Percentiles rank a stretch among this genome's conserved stretches.
Conservation (phyloP, 2,329 filamentous ascomycete genomes). For the Cyclaneusma minus region DNA sequence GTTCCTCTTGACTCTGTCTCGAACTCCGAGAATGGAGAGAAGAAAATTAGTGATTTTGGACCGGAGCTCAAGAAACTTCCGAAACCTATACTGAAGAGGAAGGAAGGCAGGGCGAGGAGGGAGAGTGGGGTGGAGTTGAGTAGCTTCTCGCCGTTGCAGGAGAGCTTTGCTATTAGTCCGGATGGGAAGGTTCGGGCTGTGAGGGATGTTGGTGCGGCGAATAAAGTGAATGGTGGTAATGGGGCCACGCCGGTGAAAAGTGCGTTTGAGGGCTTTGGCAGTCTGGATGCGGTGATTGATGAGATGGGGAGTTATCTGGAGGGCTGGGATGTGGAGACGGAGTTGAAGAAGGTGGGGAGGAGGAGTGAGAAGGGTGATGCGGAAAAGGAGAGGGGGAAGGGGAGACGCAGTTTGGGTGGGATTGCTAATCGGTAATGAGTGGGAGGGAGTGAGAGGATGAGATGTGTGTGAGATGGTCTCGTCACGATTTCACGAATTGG, state of each 20-base stretch:
- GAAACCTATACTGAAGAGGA: conserved; percentile 17
- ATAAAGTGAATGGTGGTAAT: conserved; percentile 1
- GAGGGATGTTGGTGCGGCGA: background rate
- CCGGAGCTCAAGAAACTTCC: background rate
- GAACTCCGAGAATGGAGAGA: conserved; percentile 25
- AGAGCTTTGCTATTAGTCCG: background rate
- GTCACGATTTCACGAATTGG: too few species aligned
- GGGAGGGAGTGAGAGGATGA: too few species aligned
- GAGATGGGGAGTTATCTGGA: conserved; percentile 16
- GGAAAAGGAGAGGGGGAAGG: background rate
- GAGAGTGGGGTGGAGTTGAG: background rate
- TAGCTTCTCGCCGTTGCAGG: background rate
- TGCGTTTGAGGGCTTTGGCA: too few species aligned
- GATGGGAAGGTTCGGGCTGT: conserved; percentile 1
- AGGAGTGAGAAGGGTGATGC: background rate
- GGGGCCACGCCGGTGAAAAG: too few species aligned
- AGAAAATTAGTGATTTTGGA: conserved; percentile 5
- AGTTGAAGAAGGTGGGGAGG: conserved; percentile 16
- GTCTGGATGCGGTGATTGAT: conserved; percentile 14
- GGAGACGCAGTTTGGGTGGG: conserved; percentile 3
- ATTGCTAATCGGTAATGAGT: too few species aligned
- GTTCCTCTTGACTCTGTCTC: conserved; percentile 26
- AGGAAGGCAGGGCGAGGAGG: background rate
- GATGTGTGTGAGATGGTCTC: too few species aligned
- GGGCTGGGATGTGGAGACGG: conserved; percentile 23